Base-by-base conservation (phyloP, 495 filamentous ascomycete species). In the Aspergillus indologenus region DNA sequence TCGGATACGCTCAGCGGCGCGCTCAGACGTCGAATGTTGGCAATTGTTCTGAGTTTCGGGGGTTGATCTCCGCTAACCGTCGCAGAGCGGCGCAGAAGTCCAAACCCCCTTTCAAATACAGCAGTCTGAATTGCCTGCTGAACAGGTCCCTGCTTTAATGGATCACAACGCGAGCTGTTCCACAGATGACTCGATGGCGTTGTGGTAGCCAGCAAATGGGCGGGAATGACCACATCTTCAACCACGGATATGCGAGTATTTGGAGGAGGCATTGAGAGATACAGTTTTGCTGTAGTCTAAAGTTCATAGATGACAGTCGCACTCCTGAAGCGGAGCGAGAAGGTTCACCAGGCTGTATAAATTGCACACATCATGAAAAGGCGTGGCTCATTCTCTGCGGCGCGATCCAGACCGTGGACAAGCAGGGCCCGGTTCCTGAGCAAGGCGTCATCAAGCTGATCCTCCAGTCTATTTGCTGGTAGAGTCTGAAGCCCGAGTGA, bases 221-320 rank as follows among this genome's bases (percentile, higher is more conserved):
- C 22, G 5, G 47, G 47, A 50, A 50, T 50, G 21, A 50, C 47
- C 47, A 50, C 47, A 29, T 50, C 47, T 26, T 17, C 47, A 15
- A 50, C 47, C 47, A 50, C 47, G n/a, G 47, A 50, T 26, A 22
- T 17, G 45, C 45, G 45, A 23, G 6, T 22, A 26, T 17, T 22
- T 21, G 23, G n/a, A 11, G 21, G 47, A 9, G 47, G 24, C 47
- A 50, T 50, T 48, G 26, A 9, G 26, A 29, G 26, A 29, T 29
- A 9, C 9, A 9, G 4, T 29, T 29, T 29, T 9, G 3, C n/a
- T n/a, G n/a, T n/a, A n/a, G n/a, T n/a, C n/a, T n/a, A n/a, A n/a
- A n/a, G n/a, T n/a, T n/a, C n/a, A n/a, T n/a, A n/a, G n/a, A n/a
- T n/a, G n/a, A n/a, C n/a, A n/a, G n/a, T n/a, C n/a, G n/a, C n/a